These are phyloP conservation scores for Chaetomium globosum DNA, from an alignment of 2,329 filamentous ascomycete genomes.

Conservation along the genomic window DNA sequence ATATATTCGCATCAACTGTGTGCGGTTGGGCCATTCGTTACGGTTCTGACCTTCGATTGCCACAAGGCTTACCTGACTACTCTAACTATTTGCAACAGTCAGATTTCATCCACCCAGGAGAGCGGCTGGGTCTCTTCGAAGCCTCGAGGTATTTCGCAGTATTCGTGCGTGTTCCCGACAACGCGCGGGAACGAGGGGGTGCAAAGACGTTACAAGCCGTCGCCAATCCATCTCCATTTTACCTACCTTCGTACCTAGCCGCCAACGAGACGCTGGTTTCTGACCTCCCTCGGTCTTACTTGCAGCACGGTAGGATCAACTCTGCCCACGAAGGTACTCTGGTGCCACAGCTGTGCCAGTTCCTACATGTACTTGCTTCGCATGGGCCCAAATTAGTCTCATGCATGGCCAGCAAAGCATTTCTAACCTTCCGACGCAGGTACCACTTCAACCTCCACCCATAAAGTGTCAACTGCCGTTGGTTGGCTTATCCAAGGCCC, in stretches of 20 bases:
- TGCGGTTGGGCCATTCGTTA: too few species aligned
- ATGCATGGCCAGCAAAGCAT: not conserved
- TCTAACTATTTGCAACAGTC: too few species aligned
- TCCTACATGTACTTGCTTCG: not conserved
- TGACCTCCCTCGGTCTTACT: not conserved
- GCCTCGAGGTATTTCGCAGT: not conserved
- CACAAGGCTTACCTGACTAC: too few species aligned
- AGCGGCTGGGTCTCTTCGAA: too few species aligned
- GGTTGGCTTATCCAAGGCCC: not conserved
- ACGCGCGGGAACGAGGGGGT: not conserved
- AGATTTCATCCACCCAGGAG: too few species aligned
- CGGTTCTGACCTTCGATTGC: too few species aligned
- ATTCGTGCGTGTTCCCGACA: not conserved
- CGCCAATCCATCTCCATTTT: not conserved
- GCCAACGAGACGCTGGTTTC: not conserved
- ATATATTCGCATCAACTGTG: not conserved
- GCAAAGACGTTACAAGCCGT: not conserved
- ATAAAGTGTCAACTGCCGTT: not conserved
- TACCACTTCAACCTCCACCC: not conserved
- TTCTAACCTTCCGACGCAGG: not conserved
- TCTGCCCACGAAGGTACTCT: not conserved
- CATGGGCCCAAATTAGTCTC: not conserved
- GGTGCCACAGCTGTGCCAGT: not conserved
- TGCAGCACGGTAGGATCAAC: not conserved
- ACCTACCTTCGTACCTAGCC: not conserved